These are phyloP conservation scores for Exophiala sp. DNA, from an alignment of 2,329 filamentous ascomycete species.

Conservation along the genomic window DNA sequence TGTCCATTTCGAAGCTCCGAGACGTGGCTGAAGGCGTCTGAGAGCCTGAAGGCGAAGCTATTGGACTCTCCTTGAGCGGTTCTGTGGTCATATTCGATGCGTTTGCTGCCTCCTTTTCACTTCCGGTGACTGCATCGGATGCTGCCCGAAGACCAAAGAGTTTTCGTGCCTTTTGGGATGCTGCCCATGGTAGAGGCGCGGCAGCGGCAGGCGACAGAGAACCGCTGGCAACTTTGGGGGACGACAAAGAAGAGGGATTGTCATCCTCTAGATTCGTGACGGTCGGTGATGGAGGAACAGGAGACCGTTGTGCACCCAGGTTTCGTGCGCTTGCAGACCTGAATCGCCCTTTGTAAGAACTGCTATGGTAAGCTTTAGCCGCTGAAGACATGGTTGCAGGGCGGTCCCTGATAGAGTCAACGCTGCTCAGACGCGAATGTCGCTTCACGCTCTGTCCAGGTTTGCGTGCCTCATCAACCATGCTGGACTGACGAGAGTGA, in stretches of 20 bases:
- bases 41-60: conserved; percentile 65
- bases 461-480: conserved; percentile 65
- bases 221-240: conserved; percentile 45
- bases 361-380: conserved; percentile 63
- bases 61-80: conserved; percentile 47
- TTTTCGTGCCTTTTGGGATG: conserved; percentile 54
- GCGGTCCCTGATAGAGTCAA: conserved; percentile 64
- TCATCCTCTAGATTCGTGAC: conserved; percentile 52
- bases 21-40: conserved; percentile 57
- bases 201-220: conserved; percentile 46
- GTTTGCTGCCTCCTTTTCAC: conserved; percentile 46
- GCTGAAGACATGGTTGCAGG: conserved; percentile 50
- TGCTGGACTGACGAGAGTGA: conserved; percentile 68
- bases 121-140: conserved; percentile 62
- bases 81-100: conserved; percentile 39
- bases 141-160: conserved; percentile 72
- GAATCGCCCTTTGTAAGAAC: conserved; percentile 46
- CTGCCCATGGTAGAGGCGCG: conserved; percentile 45
- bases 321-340: conserved; percentile 57
- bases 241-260: conserved; percentile 35
- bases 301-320: conserved; percentile 37
- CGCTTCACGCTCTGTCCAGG: conserved; percentile 61
- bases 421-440: conserved; percentile 72
- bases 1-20: conserved; percentile 73
- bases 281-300: conserved; percentile 45